These are phyloP conservation scores for Xylaria telfairii DNA, from an alignment of 495 filamentous ascomycete species.

Conservation along the genomic window DNA sequence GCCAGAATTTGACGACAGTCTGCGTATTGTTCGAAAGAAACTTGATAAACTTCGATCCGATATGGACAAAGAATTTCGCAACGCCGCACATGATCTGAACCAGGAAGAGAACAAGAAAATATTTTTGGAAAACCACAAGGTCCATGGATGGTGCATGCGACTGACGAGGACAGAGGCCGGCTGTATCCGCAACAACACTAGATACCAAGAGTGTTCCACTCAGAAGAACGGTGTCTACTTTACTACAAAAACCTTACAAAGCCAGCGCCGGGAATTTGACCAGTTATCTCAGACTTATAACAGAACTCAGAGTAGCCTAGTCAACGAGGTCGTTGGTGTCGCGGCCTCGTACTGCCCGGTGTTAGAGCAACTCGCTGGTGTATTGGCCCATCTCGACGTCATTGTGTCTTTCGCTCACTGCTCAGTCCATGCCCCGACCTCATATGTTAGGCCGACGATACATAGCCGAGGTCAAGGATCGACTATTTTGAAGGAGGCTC, in stretches of 20 bases:
- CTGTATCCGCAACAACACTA: slow-evolving; percentile 87
- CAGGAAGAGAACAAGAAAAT: slow-evolving; percentile 98
- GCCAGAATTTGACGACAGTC: slow-evolving; percentile 91
- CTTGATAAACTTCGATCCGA: slow-evolving; percentile 83
- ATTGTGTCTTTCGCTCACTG: slow-evolving; percentile 95
- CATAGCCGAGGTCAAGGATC: slow-evolving; percentile 89
- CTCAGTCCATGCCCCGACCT: slow-evolving; percentile 88
- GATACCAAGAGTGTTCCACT: slow-evolving; percentile 94
- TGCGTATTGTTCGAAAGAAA: slow-evolving; percentile 86
- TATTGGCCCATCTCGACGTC: slow-evolving; percentile 94
- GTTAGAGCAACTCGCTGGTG: slow-evolving; percentile 84
- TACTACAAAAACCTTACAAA: slow-evolving; percentile 84
- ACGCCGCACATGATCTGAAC: slow-evolving; percentile 79
- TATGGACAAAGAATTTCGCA: slow-evolving; percentile 83
- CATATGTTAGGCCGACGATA: slow-evolving; percentile 91
- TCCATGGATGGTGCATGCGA: slow-evolving; percentile 96
- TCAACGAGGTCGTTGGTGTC: slow-evolving; percentile 90
- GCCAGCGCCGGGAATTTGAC: slow-evolving; percentile 87
- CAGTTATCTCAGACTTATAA: slow-evolving; percentile 96
- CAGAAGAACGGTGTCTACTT: slow-evolving; percentile 99
- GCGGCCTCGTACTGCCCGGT: slow-evolving; percentile 95
- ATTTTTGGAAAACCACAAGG: slow-evolving; percentile 94
- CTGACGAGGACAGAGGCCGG: slow-evolving; percentile 89
- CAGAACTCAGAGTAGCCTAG: slow-evolving; percentile 88
- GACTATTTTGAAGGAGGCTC: slow-evolving; percentile 88